Evolutionary conservation across 805 yeast genomes (phyloP), one percentile per base, ranked within the genome.

Genomic region (Yarrowia hollandica): DNA sequence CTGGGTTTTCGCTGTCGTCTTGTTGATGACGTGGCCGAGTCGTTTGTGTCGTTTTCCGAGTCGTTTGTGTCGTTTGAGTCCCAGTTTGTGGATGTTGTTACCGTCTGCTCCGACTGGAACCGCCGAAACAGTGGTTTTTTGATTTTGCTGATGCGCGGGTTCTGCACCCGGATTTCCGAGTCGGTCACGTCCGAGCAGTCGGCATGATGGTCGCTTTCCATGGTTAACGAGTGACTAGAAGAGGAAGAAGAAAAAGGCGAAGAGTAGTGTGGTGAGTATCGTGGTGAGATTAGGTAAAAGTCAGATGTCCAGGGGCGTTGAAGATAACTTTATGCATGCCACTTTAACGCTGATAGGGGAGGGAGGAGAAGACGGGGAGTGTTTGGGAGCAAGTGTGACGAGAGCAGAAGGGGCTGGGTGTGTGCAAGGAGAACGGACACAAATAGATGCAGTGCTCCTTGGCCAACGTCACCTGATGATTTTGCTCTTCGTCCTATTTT

Each of bases 301-400:
- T 44, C 54, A 44, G 55, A 31, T 33, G 55, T 48, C 55, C 28
- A 48, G 55, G 55, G 55, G 55, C 38, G 39, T 14, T 30, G 6
- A 10, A 19, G 52, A 44, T 44, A 48, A 48, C 55, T 33, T 31
- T 48, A 48, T 48, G 55, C 55, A 48, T 15, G 22, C 37, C 16
- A 10, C 31, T 34, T 5, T 15, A 48, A 48, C 35, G 52, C 28
- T 44, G 55, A 48, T 48, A 31, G 22, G 7, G 11, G 26, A 23
- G 10, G 39, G 22, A 6, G 9, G 15, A 22, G 28, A 25, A 6
- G 28, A 25, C 9, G 28, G 28, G 6, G 16, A 12, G 34, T 26
- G 30, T 26, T 26, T 26, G 30, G 11, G 30, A 26, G 30, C 30
- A 26, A 26, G n/a, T n/a, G n/a, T 10, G 28, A 10, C 28, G 10